Evolutionary conservation across 495 filamentous ascomycete genomes (phyloP).

Genomic region (Glutinoglossum americanum): DNA sequence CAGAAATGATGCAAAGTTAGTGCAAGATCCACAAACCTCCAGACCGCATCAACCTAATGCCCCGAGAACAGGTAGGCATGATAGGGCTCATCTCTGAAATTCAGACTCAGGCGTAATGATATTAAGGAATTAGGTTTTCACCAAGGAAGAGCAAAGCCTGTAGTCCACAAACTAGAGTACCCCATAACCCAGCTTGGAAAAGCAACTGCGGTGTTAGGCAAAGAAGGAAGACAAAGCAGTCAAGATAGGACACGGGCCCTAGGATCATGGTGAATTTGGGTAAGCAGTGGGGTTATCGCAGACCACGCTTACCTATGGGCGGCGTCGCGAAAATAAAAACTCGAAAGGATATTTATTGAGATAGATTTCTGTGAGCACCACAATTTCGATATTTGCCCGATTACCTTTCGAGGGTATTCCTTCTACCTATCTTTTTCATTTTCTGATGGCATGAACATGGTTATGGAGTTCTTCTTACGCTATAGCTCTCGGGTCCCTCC

Average conservation of each 20-base stretch:
- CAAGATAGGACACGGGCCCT: slow-evolving; percentile 43
- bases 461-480: too few species aligned
- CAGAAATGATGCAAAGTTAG: not conserved
- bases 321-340: too few species aligned
- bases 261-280: slow-evolving; percentile 28
- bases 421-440: too few species aligned
- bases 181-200: slow-evolving; percentile 31
- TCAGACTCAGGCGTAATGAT: not conserved
- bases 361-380: too few species aligned
- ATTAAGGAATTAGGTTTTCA: slow-evolving; percentile 17
- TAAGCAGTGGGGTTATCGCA: not conserved
- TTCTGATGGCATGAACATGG: too few species aligned
- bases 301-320: too few species aligned
- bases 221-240: slow-evolving; percentile 44
- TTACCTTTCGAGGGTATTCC: too few species aligned
- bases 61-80: too few species aligned
- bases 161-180: slow-evolving; percentile 31
- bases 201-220: slow-evolving; percentile 45
- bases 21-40: not conserved
- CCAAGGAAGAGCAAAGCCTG: slow-evolving; percentile 47
- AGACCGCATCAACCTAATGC: not conserved
- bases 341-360: too few species aligned
- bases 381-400: too few species aligned
- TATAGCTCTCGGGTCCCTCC: too few species aligned
- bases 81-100: too few species aligned